Evolutionary conservation across 1,139 yeast species (phyloP).

Genomic region (Debaryomyces nepalensis): DNA sequence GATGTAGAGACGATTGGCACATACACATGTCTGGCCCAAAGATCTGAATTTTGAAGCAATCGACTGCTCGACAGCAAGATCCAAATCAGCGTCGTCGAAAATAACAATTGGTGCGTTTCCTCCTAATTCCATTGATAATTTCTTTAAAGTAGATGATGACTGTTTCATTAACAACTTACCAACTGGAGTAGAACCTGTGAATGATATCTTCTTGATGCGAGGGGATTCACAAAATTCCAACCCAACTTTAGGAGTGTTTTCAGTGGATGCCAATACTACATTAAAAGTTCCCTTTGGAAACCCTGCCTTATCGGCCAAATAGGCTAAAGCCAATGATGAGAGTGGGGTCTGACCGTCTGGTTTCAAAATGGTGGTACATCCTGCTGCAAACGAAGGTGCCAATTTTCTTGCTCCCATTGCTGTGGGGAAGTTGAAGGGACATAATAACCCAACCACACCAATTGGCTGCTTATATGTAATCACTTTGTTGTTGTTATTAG

Average conservation of each 20-base stretch:
- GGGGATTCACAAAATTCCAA: slow-evolving; percentile 43
- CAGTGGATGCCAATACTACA: slow-evolving; percentile 42
- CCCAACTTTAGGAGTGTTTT: slow-evolving; percentile 40
- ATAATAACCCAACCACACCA: slow-evolving; percentile 53
- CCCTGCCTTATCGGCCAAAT: slow-evolving; percentile 48
- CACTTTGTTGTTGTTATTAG: slow-evolving; percentile 43
- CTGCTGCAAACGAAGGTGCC: slow-evolving; percentile 55
- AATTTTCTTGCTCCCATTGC: slow-evolving; percentile 56
- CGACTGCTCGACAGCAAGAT: slow-evolving; percentile 52
- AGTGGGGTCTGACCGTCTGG: slow-evolving; percentile 53
- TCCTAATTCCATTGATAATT: slow-evolving; percentile 56
- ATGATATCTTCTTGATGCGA: slow-evolving; percentile 52
- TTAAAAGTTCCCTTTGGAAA: slow-evolving; percentile 51
- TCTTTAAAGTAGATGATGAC: slow-evolving; percentile 50
- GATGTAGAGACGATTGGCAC: slow-evolving; percentile 82
- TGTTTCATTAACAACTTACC: slow-evolving; percentile 57
- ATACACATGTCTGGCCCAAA: slow-evolving; percentile 91
- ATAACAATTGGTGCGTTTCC: slow-evolving; percentile 58
- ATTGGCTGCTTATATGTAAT: slow-evolving; percentile 51
- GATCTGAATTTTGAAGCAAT: slow-evolving; percentile 64
- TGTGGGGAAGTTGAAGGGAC: slow-evolving; percentile 54
- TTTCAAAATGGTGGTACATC: slow-evolving; percentile 51
- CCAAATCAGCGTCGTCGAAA: slow-evolving; percentile 53
- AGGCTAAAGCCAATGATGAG: slow-evolving; percentile 49
- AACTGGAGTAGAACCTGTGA: slow-evolving; percentile 63